phyloP scores from a whole-genome alignment of 2,329 filamentous ascomycete genomes.

The Cryoendolithus antarcticus region DNA sequence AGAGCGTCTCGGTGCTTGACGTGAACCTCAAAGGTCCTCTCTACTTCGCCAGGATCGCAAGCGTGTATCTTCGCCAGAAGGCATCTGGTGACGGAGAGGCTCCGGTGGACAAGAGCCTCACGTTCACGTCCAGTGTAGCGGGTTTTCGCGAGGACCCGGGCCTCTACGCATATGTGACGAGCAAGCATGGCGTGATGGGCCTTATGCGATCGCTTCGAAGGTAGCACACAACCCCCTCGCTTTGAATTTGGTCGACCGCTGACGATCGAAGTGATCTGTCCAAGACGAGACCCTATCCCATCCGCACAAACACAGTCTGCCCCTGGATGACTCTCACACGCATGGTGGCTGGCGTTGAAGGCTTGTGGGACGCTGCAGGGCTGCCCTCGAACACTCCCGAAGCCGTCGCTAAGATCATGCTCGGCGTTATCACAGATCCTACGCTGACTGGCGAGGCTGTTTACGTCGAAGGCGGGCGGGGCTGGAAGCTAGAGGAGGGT shows the following conservation, averaged over 20 bases:
- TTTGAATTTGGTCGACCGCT: too few species aligned
- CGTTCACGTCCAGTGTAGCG: constrained; percentile 34
- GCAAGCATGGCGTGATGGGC: constrained; percentile 40
- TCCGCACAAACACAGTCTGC: constrained; percentile 34
- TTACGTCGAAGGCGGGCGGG: constrained; percentile 31
- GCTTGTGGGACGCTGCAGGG: constrained; percentile 25
- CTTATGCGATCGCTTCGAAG: constrained; percentile 35
- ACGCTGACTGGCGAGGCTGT: constrained; percentile 29
- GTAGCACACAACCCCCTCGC: too few species aligned
- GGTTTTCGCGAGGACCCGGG: constrained; percentile 39
- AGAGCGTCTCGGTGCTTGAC: constrained; percentile 29
- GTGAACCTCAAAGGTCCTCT: constrained; percentile 38
- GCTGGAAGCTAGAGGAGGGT: constrained; percentile 33
- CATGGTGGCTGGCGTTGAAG: constrained; percentile 24
- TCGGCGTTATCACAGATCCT: constrained; percentile 23
- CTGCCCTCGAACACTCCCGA: constrained; percentile 29
- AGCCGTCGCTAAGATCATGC: constrained; percentile 29
- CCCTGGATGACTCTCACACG: constrained; percentile 33
- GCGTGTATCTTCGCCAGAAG: constrained; percentile 35
- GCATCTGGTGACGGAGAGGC: constrained; percentile 13
- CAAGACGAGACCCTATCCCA: constrained; percentile 13
- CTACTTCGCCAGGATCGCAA: constrained; percentile 37
- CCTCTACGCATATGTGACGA: constrained; percentile 34
- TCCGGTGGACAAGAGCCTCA: constrained; percentile 29
- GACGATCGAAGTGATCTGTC: constrained; percentile 22